Conservation (phyloP, 306 rosid genomes). For the Lablab purpureus region DNA sequence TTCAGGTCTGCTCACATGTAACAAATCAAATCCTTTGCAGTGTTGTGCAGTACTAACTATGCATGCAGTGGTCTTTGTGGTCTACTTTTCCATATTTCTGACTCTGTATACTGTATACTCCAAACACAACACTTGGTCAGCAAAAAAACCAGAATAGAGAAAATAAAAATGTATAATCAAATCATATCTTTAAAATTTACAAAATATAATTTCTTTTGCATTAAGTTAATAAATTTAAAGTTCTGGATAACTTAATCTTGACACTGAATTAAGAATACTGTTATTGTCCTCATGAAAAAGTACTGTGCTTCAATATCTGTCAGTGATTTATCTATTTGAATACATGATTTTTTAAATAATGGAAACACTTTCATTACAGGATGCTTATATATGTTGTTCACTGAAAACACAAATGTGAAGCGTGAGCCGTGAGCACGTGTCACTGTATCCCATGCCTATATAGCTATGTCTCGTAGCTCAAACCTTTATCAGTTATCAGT, state of each 20-base stretch:
- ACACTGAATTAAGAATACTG: not conserved
- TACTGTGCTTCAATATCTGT: not conserved
- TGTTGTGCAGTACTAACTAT: no score
- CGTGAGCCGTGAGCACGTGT: slow-evolving; percentile 13
- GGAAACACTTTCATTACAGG: not conserved
- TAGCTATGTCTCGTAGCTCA: slow-evolving; percentile 13
- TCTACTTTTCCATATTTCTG: not conserved
- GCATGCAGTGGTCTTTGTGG: not conserved
- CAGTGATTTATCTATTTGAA: not conserved
- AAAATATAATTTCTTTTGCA: not conserved
- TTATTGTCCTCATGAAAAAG: not conserved
- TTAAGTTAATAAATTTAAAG: not conserved
- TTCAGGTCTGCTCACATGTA: slow-evolving; percentile 13
- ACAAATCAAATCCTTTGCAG: not conserved
- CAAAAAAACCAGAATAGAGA: not conserved
- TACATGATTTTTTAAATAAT: not conserved
- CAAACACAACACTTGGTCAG: not conserved
- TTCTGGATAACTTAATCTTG: not conserved
- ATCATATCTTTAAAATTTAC: not conserved
- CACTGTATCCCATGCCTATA: slow-evolving; percentile 27
- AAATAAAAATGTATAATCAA: not conserved
- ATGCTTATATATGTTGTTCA: not conserved
- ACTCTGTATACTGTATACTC: not conserved
- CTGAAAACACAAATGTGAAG: slow-evolving; percentile 2
- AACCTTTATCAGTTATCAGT: not conserved